Conservation (phyloP, 768 basidiomycete genomes). For the Mycena polygramma region DNA sequence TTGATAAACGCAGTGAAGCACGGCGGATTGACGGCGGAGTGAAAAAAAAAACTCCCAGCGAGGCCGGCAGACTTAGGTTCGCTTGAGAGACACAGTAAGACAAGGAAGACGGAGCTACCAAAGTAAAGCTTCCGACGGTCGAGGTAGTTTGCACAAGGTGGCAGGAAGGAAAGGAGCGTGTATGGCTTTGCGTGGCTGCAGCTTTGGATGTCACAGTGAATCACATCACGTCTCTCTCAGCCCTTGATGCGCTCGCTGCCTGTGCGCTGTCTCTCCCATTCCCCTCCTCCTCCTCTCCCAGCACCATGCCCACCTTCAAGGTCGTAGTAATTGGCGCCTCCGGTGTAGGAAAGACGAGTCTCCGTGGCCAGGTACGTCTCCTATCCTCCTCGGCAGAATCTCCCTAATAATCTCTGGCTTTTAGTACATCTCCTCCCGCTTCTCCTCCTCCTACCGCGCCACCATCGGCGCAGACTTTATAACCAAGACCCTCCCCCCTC, state of each 20-base stretch:
- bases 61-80: too few relatives aligned
- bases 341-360: constrained; percentile 86
- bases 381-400: neutral
- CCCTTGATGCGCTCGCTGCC: constrained; percentile 19
- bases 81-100: too few relatives aligned
- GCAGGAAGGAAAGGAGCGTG: neutral
- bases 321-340: constrained; percentile 86
- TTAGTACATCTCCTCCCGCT: constrained; percentile 82
- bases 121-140: too few relatives aligned
- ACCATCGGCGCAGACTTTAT: constrained; percentile 95
- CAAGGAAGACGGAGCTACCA: too few relatives aligned
- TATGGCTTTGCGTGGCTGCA: neutral
- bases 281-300: neutral
- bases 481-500: constrained; percentile 71
- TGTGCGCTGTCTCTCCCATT: constrained; percentile 14
- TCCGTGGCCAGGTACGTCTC: constrained; percentile 76
- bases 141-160: too few relatives aligned
- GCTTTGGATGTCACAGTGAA: neutral
- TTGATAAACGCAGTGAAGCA: too few relatives aligned
- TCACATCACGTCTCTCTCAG: neutral
- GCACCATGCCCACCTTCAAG: constrained; percentile 78
- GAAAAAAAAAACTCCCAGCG: too few relatives aligned
- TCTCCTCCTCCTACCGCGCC: constrained; percentile 82
- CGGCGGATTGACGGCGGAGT: too few relatives aligned
- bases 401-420: neutral